Evolutionary conservation across 257 asterid species (phyloP).

Genomic region (Nicotiana obtusifolia): DNA sequence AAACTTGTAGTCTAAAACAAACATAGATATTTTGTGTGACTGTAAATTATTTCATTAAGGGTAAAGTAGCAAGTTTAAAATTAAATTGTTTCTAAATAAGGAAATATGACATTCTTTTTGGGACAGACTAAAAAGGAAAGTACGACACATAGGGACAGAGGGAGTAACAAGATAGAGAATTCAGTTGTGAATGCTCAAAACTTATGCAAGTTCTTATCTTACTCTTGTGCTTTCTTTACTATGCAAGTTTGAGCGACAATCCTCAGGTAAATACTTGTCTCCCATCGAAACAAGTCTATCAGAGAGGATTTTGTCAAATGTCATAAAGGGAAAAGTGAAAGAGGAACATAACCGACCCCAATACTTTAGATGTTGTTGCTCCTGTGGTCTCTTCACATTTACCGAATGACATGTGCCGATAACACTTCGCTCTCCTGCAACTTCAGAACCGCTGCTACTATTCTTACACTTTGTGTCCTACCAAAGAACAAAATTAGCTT

Average conservation of each 20-base stretch:
- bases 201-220: not conserved
- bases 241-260: not conserved
- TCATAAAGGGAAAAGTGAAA: not conserved
- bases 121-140: too few relatives aligned
- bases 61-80: too few relatives aligned
- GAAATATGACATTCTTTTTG: too few relatives aligned
- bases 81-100: too few relatives aligned
- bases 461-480: slow-evolving; percentile 48
- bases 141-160: too few relatives aligned
- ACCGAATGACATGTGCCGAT: slow-evolving; percentile 27
- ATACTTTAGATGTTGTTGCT: slow-evolving; percentile 34
- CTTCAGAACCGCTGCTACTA: slow-evolving; percentile 27
- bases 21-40: too few relatives aligned
- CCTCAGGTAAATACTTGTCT: not conserved
- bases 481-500: slow-evolving; percentile 10
- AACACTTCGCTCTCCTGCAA: slow-evolving; percentile 28
- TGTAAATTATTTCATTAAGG: too few relatives aligned
- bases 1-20: too few relatives aligned
- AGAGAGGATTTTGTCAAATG: not conserved
- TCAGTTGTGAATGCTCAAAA: not conserved
- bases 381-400: slow-evolving; percentile 40
- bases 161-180: not conserved
- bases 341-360: slow-evolving; percentile 37
- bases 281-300: not conserved
- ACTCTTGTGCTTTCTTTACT: not conserved